Conservation (phyloP, 805 yeast species). For the Kluyveromyces wickerhamii region DNA sequence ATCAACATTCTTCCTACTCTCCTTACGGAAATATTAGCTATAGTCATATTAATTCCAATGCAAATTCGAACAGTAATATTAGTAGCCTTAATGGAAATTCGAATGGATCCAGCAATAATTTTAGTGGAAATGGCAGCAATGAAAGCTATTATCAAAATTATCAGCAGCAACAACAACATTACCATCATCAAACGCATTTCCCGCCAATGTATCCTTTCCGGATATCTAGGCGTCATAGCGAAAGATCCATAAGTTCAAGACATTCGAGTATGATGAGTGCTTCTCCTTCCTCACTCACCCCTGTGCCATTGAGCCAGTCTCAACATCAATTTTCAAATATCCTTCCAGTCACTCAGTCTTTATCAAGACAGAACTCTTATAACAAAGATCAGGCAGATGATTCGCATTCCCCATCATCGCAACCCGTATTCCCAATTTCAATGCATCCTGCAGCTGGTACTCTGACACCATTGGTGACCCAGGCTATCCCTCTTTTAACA, state of each 20-base stretch:
- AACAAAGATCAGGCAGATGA: conserved; percentile 5
- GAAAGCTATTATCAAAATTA: too few relatives aligned
- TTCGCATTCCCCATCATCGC: conserved; percentile 8
- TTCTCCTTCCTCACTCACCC: conserved; percentile 8
- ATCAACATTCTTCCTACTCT: too few relatives aligned
- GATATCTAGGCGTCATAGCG: conserved; percentile 10
- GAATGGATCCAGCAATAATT: background rate
- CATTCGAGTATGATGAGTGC: conserved; percentile 7
- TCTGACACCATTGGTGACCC: background rate
- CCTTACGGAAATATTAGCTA: too few relatives aligned
- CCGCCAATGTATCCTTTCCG: background rate
- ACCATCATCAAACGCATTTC: conserved; percentile 1
- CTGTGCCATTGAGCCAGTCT: conserved; percentile 5
- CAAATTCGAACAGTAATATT: too few relatives aligned
- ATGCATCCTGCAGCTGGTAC: background rate
- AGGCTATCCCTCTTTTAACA: background rate
- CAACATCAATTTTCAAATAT: conserved; percentile 1
- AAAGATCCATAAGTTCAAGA: conserved; percentile 8
- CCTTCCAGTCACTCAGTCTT: conserved; percentile 1
- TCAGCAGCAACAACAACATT: conserved; percentile 3
- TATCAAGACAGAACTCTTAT: background rate
- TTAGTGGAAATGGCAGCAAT: background rate
- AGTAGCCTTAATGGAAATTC: conserved; percentile 1
- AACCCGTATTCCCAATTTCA: background rate
- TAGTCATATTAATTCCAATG: conserved; percentile 24